A percentile compares a stretch with the other conserved stretches of the same genome.
phyloP scores from a whole-genome alignment of 2,329 filamentous ascomycete species.

The Bisporella sp. region DNA sequence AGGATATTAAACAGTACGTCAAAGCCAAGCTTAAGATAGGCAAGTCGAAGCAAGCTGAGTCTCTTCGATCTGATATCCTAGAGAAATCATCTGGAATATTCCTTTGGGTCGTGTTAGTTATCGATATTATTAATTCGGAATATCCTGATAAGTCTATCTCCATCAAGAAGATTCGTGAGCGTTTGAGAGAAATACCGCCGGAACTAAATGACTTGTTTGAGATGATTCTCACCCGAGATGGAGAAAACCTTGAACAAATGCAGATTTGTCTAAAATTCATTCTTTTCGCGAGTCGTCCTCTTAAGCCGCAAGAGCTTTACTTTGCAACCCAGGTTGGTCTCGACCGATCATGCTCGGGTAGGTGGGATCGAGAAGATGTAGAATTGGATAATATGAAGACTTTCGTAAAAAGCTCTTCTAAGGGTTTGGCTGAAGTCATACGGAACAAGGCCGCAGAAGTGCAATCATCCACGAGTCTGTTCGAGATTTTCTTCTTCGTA shows the following conservation, averaged over 20 bases:
- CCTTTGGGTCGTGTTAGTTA: not conserved
- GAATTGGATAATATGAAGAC: slow-evolving; percentile 19
- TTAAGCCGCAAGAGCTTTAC: not conserved
- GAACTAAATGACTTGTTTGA: not conserved
- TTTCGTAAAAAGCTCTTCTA: slow-evolving; percentile 29
- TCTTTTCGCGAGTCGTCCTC: slow-evolving; percentile 32
- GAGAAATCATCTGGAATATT: not conserved
- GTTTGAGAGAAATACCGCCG: not conserved
- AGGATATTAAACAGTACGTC: not conserved
- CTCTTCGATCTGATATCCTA: not conserved
- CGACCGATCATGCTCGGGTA: not conserved
- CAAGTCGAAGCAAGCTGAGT: not conserved
- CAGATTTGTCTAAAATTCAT: slow-evolving; percentile 43
- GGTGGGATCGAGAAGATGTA: not conserved
- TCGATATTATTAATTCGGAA: not conserved
- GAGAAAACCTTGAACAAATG: slow-evolving; percentile 30
- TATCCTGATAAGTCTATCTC: not conserved
- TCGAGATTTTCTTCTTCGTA: slow-evolving; percentile 30
- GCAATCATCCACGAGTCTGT: slow-evolving; percentile 31
- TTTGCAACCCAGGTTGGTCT: not conserved
- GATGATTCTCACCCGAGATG: slow-evolving; percentile 30
- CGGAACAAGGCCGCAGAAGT: slow-evolving; percentile 19
- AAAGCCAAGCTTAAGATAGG: not conserved
- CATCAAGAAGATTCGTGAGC: not conserved
- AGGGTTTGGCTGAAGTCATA: slow-evolving; percentile 31